Evolutionary conservation across 2,329 filamentous ascomycete species (phyloP).

Genomic region (Coniochaeta hoffmannii): DNA sequence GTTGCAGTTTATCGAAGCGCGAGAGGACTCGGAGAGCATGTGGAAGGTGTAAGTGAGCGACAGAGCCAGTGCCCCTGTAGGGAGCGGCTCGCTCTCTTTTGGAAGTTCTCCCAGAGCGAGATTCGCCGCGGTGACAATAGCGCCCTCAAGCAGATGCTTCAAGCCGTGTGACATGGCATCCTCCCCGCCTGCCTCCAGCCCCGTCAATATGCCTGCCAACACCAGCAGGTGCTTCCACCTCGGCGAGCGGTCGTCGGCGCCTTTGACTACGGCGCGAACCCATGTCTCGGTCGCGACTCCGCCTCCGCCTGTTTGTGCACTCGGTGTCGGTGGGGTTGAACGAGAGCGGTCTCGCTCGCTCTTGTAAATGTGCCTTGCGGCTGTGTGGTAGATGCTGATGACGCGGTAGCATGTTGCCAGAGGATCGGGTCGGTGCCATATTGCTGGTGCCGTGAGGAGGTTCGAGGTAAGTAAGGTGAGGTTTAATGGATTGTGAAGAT

Average conservation of each 20-base stretch:
- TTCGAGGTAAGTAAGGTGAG: slow-evolving; percentile 66
- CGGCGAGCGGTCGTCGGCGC: slow-evolving; percentile 49
- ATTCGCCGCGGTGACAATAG: slow-evolving; percentile 68
- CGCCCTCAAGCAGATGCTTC: slow-evolving; percentile 61
- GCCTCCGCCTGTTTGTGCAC: slow-evolving; percentile 26
- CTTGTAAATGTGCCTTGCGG: slow-evolving; percentile 46
- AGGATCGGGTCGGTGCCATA: slow-evolving; percentile 52
- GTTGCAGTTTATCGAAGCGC: slow-evolving; percentile 56
- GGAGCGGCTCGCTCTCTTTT: slow-evolving; percentile 28
- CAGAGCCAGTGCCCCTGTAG: slow-evolving; percentile 52
- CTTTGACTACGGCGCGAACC: slow-evolving; percentile 49
- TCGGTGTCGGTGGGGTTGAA: slow-evolving; percentile 24
- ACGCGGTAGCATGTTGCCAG: slow-evolving; percentile 57
- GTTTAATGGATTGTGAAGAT: slow-evolving; percentile 68
- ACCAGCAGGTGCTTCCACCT: slow-evolving; percentile 82
- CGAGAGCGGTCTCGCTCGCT: slow-evolving; percentile 39
- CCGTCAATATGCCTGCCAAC: slow-evolving; percentile 70
- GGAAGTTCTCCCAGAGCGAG: slow-evolving; percentile 46
- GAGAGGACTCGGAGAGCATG: slow-evolving; percentile 54
- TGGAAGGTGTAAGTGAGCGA: slow-evolving; percentile 73
- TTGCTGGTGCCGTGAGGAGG: slow-evolving; percentile 61
- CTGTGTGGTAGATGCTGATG: slow-evolving; percentile 65
- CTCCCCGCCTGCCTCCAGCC: slow-evolving; percentile 59
- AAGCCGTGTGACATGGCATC: slow-evolving; percentile 57
- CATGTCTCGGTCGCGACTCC: slow-evolving; percentile 43